phyloP scores from a whole-genome alignment of 768 basidiomycete genomes.

The Bullera alba region DNA sequence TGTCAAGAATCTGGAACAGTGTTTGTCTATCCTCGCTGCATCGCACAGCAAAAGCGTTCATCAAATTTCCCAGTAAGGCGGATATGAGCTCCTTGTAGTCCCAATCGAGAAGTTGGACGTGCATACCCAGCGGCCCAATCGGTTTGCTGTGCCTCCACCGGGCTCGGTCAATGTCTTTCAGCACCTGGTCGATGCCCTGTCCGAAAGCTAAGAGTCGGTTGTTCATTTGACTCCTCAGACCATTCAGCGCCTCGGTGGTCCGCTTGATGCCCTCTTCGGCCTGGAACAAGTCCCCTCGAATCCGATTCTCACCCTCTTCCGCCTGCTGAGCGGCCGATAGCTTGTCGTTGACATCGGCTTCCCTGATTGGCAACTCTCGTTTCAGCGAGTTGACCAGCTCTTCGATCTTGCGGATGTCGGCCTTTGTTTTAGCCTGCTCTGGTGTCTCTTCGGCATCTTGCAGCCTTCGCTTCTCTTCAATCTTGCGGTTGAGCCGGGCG shows the following conservation, averaged over 20 bases:
- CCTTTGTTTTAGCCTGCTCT: not conserved
- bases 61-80: conserved; percentile 53
- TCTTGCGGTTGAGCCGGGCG: not conserved
- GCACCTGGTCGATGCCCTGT: conserved; percentile 18
- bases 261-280: not conserved
- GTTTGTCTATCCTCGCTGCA: conserved; percentile 57
- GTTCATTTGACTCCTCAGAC: not conserved
- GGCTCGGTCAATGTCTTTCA: conserved; percentile 35
- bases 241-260: not conserved
- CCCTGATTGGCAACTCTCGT: conserved; percentile 1
- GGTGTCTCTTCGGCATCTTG: no score
- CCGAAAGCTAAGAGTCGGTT: conserved; percentile 40
- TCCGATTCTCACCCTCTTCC: not conserved
- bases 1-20: conserved; percentile 54
- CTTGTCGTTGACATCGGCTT: not conserved
- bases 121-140: conserved; percentile 62
- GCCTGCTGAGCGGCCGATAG: not conserved
- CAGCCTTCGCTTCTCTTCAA: not conserved
- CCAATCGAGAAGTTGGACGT: conserved; percentile 66
- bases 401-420: not conserved
- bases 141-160: conserved; percentile 36
- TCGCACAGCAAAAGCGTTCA: conserved; percentile 70
- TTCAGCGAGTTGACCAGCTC: not conserved
- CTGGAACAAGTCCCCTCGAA: not conserved
- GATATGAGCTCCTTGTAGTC: conserved; percentile 64